These are phyloP conservation scores for Cercospora canescens DNA, from an alignment of 2,329 filamentous ascomycete species.

Conservation along the genomic window DNA sequence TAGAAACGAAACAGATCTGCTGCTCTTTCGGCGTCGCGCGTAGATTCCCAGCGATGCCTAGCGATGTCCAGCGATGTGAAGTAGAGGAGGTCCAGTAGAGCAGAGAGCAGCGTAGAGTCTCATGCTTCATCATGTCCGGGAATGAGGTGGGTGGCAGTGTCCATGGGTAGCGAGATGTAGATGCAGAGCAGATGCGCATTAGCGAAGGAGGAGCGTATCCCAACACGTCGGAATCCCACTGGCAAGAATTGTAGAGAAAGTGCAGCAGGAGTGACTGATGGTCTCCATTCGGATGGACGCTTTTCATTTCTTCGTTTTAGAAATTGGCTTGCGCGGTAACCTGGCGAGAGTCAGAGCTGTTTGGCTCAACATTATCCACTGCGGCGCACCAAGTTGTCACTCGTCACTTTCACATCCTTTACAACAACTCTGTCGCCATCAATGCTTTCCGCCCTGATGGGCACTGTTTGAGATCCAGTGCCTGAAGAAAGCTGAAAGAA, in stretches of 20 bases:
- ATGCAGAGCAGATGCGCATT: not conserved
- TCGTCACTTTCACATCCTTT: conserved; percentile 50
- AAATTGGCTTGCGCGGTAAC: not conserved
- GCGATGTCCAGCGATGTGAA: too few relatives aligned
- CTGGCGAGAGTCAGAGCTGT: not conserved
- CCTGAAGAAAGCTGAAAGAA: conserved; percentile 63
- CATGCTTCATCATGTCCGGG: not conserved
- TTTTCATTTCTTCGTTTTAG: not conserved
- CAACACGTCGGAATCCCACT: too few relatives aligned
- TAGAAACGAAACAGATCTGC: not conserved
- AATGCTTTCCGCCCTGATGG: conserved; percentile 57
- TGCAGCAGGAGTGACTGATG: too few relatives aligned
- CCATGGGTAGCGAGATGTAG: too few relatives aligned
- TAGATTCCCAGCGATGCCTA: too few relatives aligned
- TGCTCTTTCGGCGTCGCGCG: too few relatives aligned
- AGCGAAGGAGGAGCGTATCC: too few relatives aligned
- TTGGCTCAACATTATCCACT: not conserved
- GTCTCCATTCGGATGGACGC: too few relatives aligned
- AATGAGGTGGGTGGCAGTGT: too few relatives aligned
- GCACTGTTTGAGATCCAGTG: conserved; percentile 56
- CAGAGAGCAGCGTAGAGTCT: not conserved
- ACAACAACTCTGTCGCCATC: conserved; percentile 55
- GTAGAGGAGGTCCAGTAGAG: too few relatives aligned
- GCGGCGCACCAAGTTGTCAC: conserved; percentile 28
- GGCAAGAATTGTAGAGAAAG: too few relatives aligned